Percentiles rank a stretch among this genome's conserved stretches.
phyloP scores from a whole-genome alignment of 108 stramenopile species.

The Skeletonema menzelii region DNA sequence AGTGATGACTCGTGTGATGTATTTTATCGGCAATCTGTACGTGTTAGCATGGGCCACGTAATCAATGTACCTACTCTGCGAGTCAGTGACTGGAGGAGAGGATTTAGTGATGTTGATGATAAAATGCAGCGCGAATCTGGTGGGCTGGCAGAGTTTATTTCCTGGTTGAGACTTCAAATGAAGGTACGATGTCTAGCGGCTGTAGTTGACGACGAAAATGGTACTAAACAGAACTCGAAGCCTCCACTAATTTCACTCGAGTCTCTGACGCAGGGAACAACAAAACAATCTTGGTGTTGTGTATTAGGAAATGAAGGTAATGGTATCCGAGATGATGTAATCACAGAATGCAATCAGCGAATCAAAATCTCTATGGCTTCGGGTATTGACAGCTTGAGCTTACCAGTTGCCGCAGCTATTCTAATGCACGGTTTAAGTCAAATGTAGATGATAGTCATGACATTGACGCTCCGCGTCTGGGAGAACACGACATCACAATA shows the following conservation, averaged over 20 bases:
- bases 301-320: constrained; percentile 76
- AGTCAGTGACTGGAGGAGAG: constrained; percentile 50
- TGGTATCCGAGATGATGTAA: constrained; percentile 60
- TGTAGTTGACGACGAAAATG: constrained; percentile 59
- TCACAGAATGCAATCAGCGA: constrained; percentile 44
- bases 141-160: constrained; percentile 29
- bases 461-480: neutral
- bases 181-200: constrained; percentile 57
- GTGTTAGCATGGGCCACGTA: constrained; percentile 81
- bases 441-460: neutral
- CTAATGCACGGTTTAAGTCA: constrained; percentile 63
- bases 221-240: constrained; percentile 10
- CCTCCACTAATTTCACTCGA: constrained; percentile 38
- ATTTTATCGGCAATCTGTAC: constrained; percentile 75
- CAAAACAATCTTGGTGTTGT: constrained; percentile 59
- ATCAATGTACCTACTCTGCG: constrained; percentile 61
- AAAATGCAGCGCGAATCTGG: neutral
- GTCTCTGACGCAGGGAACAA: constrained; percentile 12
- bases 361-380: constrained; percentile 61
- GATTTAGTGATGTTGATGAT: constrained; percentile 10
- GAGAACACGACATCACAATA: constrained; percentile 1
- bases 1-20: constrained; percentile 76
- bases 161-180: constrained; percentile 38
- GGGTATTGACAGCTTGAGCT: constrained; percentile 70
- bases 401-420: constrained; percentile 74